These are phyloP conservation scores for Microcyclospora pomicola DNA, from an alignment of 2,329 filamentous ascomycete genomes.

Conservation along the genomic window DNA sequence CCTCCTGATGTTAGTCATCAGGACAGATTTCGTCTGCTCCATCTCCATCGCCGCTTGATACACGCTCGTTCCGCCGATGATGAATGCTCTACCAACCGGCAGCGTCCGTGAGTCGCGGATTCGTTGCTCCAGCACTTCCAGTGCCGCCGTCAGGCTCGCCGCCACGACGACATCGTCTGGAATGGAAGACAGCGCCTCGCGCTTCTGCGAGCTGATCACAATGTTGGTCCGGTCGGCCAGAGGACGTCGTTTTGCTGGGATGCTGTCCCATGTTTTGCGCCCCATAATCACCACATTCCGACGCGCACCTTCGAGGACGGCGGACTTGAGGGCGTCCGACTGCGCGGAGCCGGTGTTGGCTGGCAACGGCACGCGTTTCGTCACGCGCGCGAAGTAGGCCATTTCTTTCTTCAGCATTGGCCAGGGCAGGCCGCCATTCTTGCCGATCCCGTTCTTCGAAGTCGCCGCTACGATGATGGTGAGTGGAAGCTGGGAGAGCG, in stretches of 20 bases:
- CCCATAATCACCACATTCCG: conserved; percentile 79
- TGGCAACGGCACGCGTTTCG: conserved; percentile 52
- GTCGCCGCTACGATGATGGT: conserved; percentile 93
- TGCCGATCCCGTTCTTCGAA: conserved; percentile 75
- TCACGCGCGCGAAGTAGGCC: conserved; percentile 87
- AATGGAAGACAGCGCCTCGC: conserved; percentile 9
- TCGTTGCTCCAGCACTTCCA: conserved; percentile 21
- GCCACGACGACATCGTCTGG: conserved; percentile 42
- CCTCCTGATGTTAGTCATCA: conserved; percentile 54
- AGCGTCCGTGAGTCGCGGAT: conserved; percentile 10
- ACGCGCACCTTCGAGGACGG: conserved; percentile 8
- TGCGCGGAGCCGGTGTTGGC: conserved; percentile 19
- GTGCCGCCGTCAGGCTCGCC: conserved; percentile 15
- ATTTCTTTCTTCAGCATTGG: conserved; percentile 79
- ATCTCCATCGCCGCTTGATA: conserved; percentile 57
- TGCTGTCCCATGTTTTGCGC: conserved; percentile 89
- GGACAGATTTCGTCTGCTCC: conserved; percentile 44
- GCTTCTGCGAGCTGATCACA: conserved; percentile 48
- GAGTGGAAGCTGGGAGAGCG: conserved; percentile 30
- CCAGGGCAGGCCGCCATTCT: conserved; percentile 71
- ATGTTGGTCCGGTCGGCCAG: conserved; percentile 70
- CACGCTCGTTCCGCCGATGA: conserved; percentile 83
- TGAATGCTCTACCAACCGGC: conserved; percentile 50
- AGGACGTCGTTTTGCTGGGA: conserved; percentile 65
- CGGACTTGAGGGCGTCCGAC: conserved; percentile 11